Evolutionary conservation across 2,329 filamentous ascomycete genomes (phyloP).

Genomic region (Aaosphaeria pasadenensis): DNA sequence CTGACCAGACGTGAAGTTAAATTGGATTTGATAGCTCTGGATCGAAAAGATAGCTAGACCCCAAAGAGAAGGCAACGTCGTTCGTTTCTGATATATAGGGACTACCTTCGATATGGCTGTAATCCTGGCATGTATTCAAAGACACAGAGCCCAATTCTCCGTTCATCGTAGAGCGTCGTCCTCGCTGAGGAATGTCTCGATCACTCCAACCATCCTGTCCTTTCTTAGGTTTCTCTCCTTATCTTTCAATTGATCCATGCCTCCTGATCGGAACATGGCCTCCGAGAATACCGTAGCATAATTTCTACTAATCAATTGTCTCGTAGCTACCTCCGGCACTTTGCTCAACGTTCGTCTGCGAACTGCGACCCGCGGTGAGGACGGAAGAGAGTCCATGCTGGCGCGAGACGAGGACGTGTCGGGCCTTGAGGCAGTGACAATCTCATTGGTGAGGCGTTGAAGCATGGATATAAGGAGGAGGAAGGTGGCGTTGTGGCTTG

Average conservation of each 20-base stretch:
- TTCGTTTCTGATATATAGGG: too few relatives aligned
- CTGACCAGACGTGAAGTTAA: too few relatives aligned
- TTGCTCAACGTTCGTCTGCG: slow-evolving; percentile 39
- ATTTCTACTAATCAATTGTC: slow-evolving; percentile 58
- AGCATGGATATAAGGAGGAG: slow-evolving; percentile 83
- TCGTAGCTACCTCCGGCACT: slow-evolving; percentile 51
- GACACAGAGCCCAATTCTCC: too few relatives aligned
- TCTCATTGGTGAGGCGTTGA: slow-evolving; percentile 55
- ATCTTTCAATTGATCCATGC: slow-evolving; percentile 36
- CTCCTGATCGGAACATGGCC: slow-evolving; percentile 57
- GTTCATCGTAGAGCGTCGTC: too few relatives aligned
- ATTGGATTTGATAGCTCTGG: too few relatives aligned
- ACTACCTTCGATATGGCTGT: too few relatives aligned
- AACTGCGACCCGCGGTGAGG: slow-evolving; percentile 34
- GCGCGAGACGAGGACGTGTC: slow-evolving; percentile 1
- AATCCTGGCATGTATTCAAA: too few relatives aligned
- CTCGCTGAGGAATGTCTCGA: slow-evolving; percentile 65
- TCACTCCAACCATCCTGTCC: slow-evolving; percentile 62
- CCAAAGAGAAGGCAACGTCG: too few relatives aligned
- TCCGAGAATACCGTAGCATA: slow-evolving; percentile 65
- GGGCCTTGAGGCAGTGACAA: slow-evolving; percentile 34
- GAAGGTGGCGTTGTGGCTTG: slow-evolving; percentile 84
- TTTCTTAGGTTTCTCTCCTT: slow-evolving; percentile 61
- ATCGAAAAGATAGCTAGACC: too few relatives aligned
- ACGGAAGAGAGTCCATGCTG: slow-evolving; percentile 12